phyloP scores from a whole-genome alignment of 306 rosid species.

The Quercus robur region DNA sequence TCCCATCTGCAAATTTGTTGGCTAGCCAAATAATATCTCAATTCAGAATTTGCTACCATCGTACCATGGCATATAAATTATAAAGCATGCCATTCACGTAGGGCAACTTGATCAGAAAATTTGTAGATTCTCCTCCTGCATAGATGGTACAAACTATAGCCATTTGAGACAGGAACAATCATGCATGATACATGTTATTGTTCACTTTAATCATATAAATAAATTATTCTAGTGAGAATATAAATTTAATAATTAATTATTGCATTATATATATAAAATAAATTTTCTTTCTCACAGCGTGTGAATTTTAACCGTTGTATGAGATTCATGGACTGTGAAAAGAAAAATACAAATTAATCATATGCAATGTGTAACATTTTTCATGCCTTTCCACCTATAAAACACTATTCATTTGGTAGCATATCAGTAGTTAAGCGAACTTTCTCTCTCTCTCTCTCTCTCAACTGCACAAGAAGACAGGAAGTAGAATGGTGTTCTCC shows the following conservation, averaged over 20 bases:
- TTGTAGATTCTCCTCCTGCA: not conserved
- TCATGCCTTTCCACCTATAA: not conserved
- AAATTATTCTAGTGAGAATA: not conserved
- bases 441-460: not conserved
- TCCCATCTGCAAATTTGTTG: not conserved
- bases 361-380: not conserved
- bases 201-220: too few species aligned
- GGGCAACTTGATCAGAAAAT: not conserved
- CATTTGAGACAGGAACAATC: not conserved
- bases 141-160: not conserved
- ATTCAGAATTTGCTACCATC: not conserved
- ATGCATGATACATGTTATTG: not conserved
- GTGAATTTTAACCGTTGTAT: too few species aligned
- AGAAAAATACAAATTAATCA: too few species aligned
- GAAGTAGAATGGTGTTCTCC: constrained; percentile 14
- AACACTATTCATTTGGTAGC: not conserved
- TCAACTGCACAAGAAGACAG: not conserved
- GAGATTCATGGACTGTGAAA: too few species aligned
- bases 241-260: too few species aligned
- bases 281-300: too few species aligned
- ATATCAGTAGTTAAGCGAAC: not conserved
- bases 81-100: not conserved
- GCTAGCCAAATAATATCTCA: not conserved
- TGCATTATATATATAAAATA: too few species aligned
- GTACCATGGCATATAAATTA: not conserved